A percentile compares a stretch with the other conserved stretches of the same genome.
These are phyloP conservation scores for Theileria annulata DNA, from an alignment of 169 alveolate species.

Conservation along the genomic window DNA sequence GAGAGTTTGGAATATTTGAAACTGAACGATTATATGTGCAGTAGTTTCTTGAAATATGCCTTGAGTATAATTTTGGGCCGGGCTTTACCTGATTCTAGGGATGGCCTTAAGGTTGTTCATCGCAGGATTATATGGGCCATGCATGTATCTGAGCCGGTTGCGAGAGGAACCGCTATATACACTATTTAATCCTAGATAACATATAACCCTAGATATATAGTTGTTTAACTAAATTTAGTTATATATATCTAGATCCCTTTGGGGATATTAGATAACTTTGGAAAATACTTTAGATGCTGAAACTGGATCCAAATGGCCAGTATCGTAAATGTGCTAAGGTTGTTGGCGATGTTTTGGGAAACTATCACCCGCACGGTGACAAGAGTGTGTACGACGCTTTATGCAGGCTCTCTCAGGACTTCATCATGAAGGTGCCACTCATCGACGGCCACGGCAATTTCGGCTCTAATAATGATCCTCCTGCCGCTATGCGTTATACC, in stretches of 20 bases:
- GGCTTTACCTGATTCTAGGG: conserved; percentile 83
- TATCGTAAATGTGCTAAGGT: conserved; percentile 83
- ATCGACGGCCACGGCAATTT: conserved; percentile 85
- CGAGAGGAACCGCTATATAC: too few species aligned
- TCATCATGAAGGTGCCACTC: conserved; percentile 74
- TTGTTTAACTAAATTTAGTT: too few species aligned
- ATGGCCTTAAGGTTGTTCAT: conserved; percentile 84
- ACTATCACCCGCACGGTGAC: conserved; percentile 85
- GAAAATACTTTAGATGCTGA: conserved; percentile 45
- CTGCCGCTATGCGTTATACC: conserved; percentile 87
- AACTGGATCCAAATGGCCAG: conserved; percentile 53
- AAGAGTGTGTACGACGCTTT: conserved; percentile 85
- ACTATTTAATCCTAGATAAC: too few species aligned
- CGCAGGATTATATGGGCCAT: conserved; percentile 83
- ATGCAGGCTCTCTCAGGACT: conserved; percentile 77
- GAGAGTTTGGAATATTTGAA: conserved; percentile 7
- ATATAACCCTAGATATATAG: too few species aligned
- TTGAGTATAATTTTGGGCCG: conserved; percentile 78
- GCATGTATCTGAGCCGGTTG: conserved; percentile 73
- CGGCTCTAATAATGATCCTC: conserved; percentile 83
- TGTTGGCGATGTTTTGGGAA: conserved; percentile 86
- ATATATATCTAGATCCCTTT: too few species aligned
- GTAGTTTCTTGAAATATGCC: conserved; percentile 79
- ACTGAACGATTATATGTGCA: conserved; percentile 53
- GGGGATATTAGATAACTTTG: too few species aligned